Evolutionary conservation across 2,329 filamentous ascomycete species (phyloP).

Genomic region (Cadophora sp.): DNA sequence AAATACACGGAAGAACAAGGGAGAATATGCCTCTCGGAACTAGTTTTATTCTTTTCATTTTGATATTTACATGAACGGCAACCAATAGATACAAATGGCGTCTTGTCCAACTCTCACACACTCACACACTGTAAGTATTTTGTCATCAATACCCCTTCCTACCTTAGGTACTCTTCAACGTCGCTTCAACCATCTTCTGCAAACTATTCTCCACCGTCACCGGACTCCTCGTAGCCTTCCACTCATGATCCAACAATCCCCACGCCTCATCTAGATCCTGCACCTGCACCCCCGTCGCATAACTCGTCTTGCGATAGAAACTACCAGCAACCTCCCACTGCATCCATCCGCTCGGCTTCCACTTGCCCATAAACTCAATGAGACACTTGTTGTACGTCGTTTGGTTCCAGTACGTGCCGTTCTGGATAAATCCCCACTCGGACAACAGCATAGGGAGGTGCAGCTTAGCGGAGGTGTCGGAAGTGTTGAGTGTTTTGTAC

Average conservation of each 20-base stretch:
- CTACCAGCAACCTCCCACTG: conserved; percentile 64
- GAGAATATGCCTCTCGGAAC: no score
- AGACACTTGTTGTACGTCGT: conserved; percentile 58
- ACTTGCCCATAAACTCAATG: conserved; percentile 46
- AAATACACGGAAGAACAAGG: no score
- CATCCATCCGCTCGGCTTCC: conserved; percentile 57
- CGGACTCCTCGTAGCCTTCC: conserved; percentile 10
- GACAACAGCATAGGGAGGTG: conserved; percentile 50
- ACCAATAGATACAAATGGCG: no score
- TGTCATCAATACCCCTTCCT: not conserved
- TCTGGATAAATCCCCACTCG: conserved; percentile 56
- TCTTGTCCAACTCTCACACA: no score
- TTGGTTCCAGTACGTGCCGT: conserved; percentile 50
- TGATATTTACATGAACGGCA: no score
- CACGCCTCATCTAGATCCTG: conserved; percentile 62
- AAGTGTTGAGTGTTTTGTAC: conserved; percentile 47
- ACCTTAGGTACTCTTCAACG: not conserved
- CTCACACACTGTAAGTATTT: no score
- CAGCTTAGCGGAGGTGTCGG: conserved; percentile 48
- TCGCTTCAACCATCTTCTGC: conserved; percentile 14
- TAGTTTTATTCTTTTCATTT: no score
- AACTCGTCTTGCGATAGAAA: conserved; percentile 55
- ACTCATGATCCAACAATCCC: conserved; percentile 13
- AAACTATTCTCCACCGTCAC: conserved; percentile 12
- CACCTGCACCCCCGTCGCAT: conserved; percentile 48